phyloP scores from a whole-genome alignment of 2,329 filamentous ascomycete species.

The Onygenales sp. region DNA sequence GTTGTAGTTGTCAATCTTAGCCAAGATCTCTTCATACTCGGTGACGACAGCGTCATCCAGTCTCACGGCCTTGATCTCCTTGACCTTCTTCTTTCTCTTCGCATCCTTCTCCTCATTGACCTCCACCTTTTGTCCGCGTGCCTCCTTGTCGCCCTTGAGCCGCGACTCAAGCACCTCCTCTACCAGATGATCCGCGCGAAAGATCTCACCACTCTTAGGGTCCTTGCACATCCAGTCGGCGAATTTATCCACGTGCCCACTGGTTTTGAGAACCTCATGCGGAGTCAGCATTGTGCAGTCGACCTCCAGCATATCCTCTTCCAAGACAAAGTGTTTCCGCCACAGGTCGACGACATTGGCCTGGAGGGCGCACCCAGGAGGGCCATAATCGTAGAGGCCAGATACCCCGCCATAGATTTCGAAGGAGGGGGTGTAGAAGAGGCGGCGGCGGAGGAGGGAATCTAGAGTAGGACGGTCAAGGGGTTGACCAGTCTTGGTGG shows the following conservation, averaged over 20 bases:
- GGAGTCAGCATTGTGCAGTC: constrained; percentile 93
- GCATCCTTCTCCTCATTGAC: constrained; percentile 66
- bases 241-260: constrained; percentile 95
- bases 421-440: constrained; percentile 93
- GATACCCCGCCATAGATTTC: constrained; percentile 88
- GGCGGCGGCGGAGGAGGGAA: constrained; percentile 72
- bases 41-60: constrained; percentile 76
- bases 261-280: constrained; percentile 87
- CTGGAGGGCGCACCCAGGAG: constrained; percentile 76
- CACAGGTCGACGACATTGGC: constrained; percentile 81
- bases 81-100: constrained; percentile 82
- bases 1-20: constrained; percentile 91
- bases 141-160: constrained; percentile 84
- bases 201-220: constrained; percentile 91
- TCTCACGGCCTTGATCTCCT: constrained; percentile 68
- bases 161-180: constrained; percentile 85
- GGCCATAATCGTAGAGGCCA: constrained; percentile 89
- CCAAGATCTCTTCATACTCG: constrained; percentile 86
- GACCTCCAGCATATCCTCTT: constrained; percentile 92
- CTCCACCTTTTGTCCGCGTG: constrained; percentile 64
- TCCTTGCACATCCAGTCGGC: constrained; percentile 99
- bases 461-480: constrained; percentile 77
- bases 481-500: constrained; percentile 80
- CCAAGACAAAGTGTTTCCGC: constrained; percentile 87
- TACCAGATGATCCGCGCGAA: constrained; percentile 91